These are phyloP conservation scores for Niebla homalea DNA, from an alignment of 495 filamentous ascomycete genomes.

Conservation along the genomic window DNA sequence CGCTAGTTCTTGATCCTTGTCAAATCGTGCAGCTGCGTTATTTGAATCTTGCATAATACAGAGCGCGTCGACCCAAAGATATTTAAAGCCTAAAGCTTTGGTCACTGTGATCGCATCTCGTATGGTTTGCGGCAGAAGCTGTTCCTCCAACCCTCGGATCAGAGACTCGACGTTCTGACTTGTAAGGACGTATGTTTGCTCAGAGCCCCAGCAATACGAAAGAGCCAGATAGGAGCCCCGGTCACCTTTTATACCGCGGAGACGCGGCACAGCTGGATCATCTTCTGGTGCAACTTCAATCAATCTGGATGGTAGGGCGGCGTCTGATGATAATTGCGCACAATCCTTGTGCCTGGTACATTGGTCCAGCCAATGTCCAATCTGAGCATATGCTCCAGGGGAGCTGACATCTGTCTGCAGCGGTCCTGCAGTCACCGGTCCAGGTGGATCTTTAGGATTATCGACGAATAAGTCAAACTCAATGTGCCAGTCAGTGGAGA, in stretches of 20 bases:
- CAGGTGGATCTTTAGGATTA: neutral
- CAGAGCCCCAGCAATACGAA: slow-evolving; percentile 7
- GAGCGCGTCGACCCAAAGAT: slow-evolving; percentile 9
- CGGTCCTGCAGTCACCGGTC: slow-evolving; percentile 1
- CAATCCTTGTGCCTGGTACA: slow-evolving; percentile 1
- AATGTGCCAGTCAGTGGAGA: neutral
- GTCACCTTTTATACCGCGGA: neutral
- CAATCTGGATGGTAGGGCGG: neutral
- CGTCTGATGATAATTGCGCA: neutral
- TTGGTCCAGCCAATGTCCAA: slow-evolving; percentile 1
- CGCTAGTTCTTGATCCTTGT: slow-evolving; percentile 4
- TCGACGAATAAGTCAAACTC: slow-evolving; percentile 1
- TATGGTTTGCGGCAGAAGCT: slow-evolving; percentile 7
- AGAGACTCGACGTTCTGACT: neutral
- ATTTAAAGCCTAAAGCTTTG: slow-evolving; percentile 7
- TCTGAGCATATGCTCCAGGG: slow-evolving; percentile 2
- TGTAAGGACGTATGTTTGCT: slow-evolving; percentile 2
- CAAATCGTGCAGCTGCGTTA: neutral
- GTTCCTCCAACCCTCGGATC: neutral
- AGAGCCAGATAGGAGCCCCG: slow-evolving; percentile 7
- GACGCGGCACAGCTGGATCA: neutral
- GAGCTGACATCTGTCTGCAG: slow-evolving; percentile 1
- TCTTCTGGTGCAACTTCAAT: slow-evolving; percentile 4
- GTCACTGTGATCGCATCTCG: slow-evolving; percentile 9
- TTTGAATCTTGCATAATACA: slow-evolving; percentile 15